These are phyloP conservation scores for Scortechinia acanthostroma DNA, from an alignment of 2,329 filamentous ascomycete species.

Conservation along the genomic window DNA sequence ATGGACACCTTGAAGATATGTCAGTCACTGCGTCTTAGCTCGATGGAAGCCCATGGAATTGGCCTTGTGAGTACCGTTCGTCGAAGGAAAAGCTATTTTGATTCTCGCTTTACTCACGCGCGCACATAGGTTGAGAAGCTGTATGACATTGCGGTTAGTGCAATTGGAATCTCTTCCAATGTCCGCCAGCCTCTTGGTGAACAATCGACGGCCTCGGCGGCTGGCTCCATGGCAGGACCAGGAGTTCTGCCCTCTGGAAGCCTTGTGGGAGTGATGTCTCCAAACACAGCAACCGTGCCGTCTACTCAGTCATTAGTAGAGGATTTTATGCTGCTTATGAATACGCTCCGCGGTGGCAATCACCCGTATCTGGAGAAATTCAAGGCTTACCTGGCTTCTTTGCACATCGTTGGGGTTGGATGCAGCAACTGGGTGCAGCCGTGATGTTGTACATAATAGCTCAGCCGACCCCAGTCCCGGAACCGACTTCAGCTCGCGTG, in stretches of 20 bases:
- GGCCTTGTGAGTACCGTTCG: conserved; percentile 16
- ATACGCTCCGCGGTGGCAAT: conserved; percentile 21
- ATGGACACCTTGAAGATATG: conserved; percentile 22
- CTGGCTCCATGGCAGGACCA: too few species aligned
- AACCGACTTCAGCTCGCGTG: too few species aligned
- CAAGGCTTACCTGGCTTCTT: conserved; percentile 11
- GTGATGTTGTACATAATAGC: too few species aligned
- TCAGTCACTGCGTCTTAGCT: conserved; percentile 13
- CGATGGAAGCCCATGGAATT: conserved; percentile 31
- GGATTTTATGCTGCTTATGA: conserved; percentile 18
- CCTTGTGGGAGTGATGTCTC: conserved; percentile 4
- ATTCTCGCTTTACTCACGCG: conserved; percentile 3
- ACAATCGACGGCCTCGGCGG: conserved; percentile 4
- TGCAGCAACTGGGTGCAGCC: too few species aligned
- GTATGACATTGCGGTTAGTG: conserved; percentile 23
- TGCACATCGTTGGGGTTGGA: not conserved
- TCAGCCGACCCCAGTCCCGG: too few species aligned
- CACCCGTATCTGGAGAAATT: conserved; percentile 22
- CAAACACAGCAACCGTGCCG: conserved; percentile 8
- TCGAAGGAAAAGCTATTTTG: not conserved
- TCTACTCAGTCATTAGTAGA: conserved; percentile 13
- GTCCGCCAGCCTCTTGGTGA: conserved; percentile 3
- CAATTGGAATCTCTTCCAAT: conserved; percentile 13
- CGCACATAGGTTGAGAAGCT: conserved; percentile 29
- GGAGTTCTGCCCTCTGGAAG: not conserved